These are phyloP conservation scores for Yamadazyma songkhlaensis DNA, from an alignment of 1,139 yeast genomes.

Conservation along the genomic window DNA sequence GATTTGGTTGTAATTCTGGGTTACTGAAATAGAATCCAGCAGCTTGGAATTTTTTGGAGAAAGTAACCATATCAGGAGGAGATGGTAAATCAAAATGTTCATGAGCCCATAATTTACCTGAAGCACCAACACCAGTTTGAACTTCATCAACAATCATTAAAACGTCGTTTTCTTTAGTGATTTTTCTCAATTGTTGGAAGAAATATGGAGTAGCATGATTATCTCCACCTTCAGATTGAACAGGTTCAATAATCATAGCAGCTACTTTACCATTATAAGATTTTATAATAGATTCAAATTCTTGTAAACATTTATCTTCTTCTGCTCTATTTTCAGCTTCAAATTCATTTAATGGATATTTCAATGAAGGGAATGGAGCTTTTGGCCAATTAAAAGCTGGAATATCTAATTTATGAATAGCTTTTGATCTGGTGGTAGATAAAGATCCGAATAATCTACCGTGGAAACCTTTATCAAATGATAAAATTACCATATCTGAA, in stretches of 20 bases:
- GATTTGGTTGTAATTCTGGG: conserved; percentile 65
- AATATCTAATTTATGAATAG: conserved; percentile 70
- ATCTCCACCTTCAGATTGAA: conserved; percentile 87
- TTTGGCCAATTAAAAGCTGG: conserved; percentile 80
- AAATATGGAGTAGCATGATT: conserved; percentile 74
- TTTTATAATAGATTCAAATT: conserved; percentile 52
- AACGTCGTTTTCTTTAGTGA: conserved; percentile 65
- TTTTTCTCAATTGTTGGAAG: conserved; percentile 75
- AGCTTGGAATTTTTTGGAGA: conserved; percentile 82
- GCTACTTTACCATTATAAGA: conserved; percentile 54
- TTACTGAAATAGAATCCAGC: conserved; percentile 81
- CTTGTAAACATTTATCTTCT: conserved; percentile 58
- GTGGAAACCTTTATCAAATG: conserved; percentile 72
- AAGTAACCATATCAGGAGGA: conserved; percentile 80
- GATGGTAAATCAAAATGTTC: conserved; percentile 72
- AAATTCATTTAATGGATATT: conserved; percentile 60
- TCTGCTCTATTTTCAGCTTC: conserved; percentile 53
- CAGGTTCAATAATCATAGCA: conserved; percentile 74
- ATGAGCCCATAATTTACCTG: conserved; percentile 85
- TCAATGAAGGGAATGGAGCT: conserved; percentile 66
- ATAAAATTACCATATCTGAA: conserved; percentile 63
- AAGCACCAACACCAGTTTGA: conserved; percentile 86
- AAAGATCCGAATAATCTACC: conserved; percentile 74
- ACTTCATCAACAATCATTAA: conserved; percentile 79
- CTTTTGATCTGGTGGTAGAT: conserved; percentile 71